Base-by-base conservation (phyloP, 345 rosid genomes). In the Rhodamnia argentea region DNA sequence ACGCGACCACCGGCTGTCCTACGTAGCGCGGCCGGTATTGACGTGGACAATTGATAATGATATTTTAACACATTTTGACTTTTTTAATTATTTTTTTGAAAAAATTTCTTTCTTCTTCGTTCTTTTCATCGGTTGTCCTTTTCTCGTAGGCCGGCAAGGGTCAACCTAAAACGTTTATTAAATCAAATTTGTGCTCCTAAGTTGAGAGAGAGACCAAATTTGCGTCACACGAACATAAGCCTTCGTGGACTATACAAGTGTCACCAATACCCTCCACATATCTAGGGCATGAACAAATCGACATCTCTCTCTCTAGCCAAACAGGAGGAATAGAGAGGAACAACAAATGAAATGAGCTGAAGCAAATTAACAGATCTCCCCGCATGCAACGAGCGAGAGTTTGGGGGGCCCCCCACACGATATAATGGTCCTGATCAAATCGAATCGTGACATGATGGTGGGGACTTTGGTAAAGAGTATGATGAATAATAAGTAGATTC, bases 391-490 rank as follows among this genome's bases (percentile, higher is more conserved):
- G 24, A 22, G 7, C 22, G 60, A 53, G 53, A 22, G 55, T 29
- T 16, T 7, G 40, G 58, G 42, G 9, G 50, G 50, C 13, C 13
- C 86, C 86, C 52, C n/a, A 56, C 44, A 2, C 55, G 15, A 23
- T 42, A 24, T 51, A 85, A 22, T 75, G 86, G 83, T 85, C 86
- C 83, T 37, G 42, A 85, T 75, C 86, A 24, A 70, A 70, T 85
- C 13, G 47, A 75, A 75, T 51, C 85, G 57, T 27, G 54, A 42
- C 83, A 42, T 76, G 86, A 64, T 54, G 44, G 83, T 24, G 60
- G 83, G 86, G 86, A 50, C 52, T 52, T 27, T 0, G 40, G 57
- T 4, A 37, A 37, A 23, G n/a, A 64, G 20, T 1, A 4, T 6
- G 7, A 55, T 22, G 4, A 55, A 37, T 2, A 29, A 20, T 62